phyloP scores from a whole-genome alignment of 2,329 filamentous ascomycete genomes.

The Colletotrichum noveboracense region DNA sequence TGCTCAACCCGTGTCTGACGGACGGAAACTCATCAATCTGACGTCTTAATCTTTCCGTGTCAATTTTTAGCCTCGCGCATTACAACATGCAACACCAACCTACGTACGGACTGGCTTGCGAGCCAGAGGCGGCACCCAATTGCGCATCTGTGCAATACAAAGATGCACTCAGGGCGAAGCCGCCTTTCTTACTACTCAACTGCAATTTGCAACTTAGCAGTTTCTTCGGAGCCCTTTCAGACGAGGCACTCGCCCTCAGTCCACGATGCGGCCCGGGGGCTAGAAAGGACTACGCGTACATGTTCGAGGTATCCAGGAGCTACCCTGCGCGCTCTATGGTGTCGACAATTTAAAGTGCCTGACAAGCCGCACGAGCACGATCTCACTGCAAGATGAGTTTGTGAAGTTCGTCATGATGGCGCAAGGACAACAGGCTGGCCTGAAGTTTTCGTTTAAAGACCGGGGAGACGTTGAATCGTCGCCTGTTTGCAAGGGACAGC shows the following conservation, averaged over 20 bases:
- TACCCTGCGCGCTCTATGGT: background rate
- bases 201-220: background rate
- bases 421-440: background rate
- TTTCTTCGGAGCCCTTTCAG: background rate
- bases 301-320: conserved; percentile 14
- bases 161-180: background rate
- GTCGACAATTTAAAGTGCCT: background rate
- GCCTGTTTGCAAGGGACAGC: background rate
- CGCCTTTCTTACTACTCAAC: background rate
- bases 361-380: background rate
- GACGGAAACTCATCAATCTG: background rate
- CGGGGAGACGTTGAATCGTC: background rate
- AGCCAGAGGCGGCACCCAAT: background rate
- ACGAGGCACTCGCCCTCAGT: background rate
- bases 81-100: background rate
- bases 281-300: conserved; percentile 17
- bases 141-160: background rate
- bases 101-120: conserved; percentile 4
- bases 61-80: background rate
- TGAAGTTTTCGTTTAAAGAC: background rate
- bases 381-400: background rate
- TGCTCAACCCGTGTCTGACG: background rate
- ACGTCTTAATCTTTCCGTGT: background rate
- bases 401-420: background rate
- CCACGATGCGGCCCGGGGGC: background rate